Evolutionary conservation across 129 eudicot genomes (phyloP), one percentile per base, ranked within the genome.

Genomic region (Pittosporum tobira): DNA sequence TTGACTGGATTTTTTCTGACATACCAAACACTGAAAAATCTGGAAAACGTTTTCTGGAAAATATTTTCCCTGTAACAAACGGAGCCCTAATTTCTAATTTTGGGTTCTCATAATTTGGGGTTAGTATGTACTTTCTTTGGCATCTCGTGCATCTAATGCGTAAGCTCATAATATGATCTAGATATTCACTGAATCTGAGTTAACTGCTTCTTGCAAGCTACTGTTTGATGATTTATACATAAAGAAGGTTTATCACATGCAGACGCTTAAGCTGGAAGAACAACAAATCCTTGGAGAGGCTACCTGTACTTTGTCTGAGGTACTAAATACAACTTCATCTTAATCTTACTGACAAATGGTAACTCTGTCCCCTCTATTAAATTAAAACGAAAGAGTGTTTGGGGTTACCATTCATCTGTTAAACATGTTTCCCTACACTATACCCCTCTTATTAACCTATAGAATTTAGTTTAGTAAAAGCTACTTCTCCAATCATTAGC

Each of bases 261-360:
- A 89, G 97, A 70, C 77, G 85, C 79, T 89, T 75, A 85, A 82
- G 73, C 81, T 91, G 74, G 98, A 91, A 3, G 98, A 91, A 50
- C 98, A 91, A 69, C 95, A 91, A 52, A 71, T 78, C 65, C 83
- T 91, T 67, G 98, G 98, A 18, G 95, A 85, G 79, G 94, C 90
- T 74, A 73, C 72, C 34, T 91, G 98, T 67, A 61, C 82, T 45
- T 61, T 91, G 57, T 71, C 98, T 16, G 75, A 91, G 98, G 98
- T 86, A 73, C 48, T 61, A 44, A n/a, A 48, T 26, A 45, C 2
- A 26, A 26, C 0, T 19, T 10, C 29, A 54, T 18, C 10, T 56
- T 3, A 31, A 13, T 56, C 14, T 44, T 10, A 44, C 19, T 68
- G n/a, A 57, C 46, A 34, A 62, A 29, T 25, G 25, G 23, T 40